Evolutionary conservation across 768 basidiomycete genomes (phyloP).

Genomic region (Pholiota microspora): DNA sequence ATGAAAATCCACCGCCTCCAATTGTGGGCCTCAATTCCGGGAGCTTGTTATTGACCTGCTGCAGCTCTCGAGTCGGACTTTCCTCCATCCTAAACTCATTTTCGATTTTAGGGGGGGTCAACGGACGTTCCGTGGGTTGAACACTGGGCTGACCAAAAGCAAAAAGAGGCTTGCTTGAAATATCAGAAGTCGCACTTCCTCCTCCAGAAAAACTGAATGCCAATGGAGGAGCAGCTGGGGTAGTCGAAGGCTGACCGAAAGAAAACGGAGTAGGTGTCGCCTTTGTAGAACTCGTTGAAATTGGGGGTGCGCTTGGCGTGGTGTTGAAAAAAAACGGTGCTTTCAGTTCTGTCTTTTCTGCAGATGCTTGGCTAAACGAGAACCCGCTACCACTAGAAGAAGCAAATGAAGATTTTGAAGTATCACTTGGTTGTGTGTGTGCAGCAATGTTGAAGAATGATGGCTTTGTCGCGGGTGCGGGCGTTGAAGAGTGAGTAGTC

Average conservation of each 20-base stretch:
- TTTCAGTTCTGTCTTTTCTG: conserved; percentile 12
- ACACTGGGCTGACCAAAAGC: conserved; percentile 43
- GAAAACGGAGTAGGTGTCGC: conserved; percentile 27
- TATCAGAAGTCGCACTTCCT: conserved; percentile 41
- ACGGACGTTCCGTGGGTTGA: conserved; percentile 41
- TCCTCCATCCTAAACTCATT: conserved; percentile 80
- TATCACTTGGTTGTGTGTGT: conserved; percentile 23
- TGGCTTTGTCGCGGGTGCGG: conserved; percentile 5
- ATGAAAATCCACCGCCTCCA: conserved; percentile 41
- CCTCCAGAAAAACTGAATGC: conserved; percentile 51
- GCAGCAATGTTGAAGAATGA: conserved; percentile 12
- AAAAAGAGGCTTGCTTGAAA: conserved; percentile 51
- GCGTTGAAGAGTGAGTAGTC: conserved; percentile 3
- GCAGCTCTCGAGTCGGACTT: conserved; percentile 68
- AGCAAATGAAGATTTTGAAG: conserved; percentile 43
- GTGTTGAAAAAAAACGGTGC: conserved; percentile 36
- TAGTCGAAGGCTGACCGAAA: conserved; percentile 37
- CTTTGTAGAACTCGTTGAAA: conserved; percentile 25
- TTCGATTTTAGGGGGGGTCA: conserved; percentile 65
- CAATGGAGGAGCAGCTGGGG: conserved; percentile 26
- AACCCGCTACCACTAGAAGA: conserved; percentile 14
- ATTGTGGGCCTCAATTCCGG: conserved; percentile 37
- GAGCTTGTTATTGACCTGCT: conserved; percentile 43
- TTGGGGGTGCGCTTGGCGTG: conserved; percentile 31
- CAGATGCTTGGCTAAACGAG: conserved; percentile 13